Evolutionary conservation across 805 yeast genomes (phyloP).

Genomic region (Pichia exigua): DNA sequence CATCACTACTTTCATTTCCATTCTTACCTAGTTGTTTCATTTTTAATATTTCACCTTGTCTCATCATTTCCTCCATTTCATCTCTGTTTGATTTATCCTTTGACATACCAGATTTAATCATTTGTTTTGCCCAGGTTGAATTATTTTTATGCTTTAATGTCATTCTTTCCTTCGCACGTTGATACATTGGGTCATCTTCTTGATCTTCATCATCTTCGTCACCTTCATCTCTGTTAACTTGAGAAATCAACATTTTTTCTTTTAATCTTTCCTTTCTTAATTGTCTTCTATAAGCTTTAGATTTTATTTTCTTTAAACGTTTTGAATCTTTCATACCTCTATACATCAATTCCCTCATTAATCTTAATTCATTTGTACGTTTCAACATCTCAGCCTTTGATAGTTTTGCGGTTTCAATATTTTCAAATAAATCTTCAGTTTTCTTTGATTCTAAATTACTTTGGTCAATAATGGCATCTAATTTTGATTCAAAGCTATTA

Average conservation of each 20-base stretch:
- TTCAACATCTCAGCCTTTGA: constrained; percentile 71
- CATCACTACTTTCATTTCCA: constrained; percentile 30
- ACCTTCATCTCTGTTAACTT: constrained; percentile 29
- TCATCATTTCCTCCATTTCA: constrained; percentile 90
- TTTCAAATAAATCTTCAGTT: constrained; percentile 79
- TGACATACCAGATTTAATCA: constrained; percentile 84
- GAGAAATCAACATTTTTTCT: constrained; percentile 61
- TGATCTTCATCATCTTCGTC: constrained; percentile 39
- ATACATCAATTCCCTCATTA: constrained; percentile 94
- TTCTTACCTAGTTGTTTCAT: constrained; percentile 55
- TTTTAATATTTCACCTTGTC: constrained; percentile 74
- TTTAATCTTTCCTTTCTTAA: constrained; percentile 75
- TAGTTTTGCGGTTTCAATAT: constrained; percentile 72
- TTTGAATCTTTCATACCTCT: constrained; percentile 88
- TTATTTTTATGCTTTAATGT: constrained; percentile 81
- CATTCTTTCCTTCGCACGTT: constrained; percentile 90
- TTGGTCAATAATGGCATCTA: constrained; percentile 50
- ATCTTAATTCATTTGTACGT: constrained; percentile 73
- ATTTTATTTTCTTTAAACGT: constrained; percentile 89
- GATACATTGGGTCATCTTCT: constrained; percentile 57
- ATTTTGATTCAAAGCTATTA: constrained; percentile 60
- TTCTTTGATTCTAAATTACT: constrained; percentile 67
- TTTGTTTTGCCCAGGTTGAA: constrained; percentile 82
- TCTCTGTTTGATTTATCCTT: constrained; percentile 78
- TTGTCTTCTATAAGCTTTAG: constrained; percentile 79